Evolutionary conservation across 306 rosid genomes (phyloP), one percentile per base, ranked within the genome.

Genomic region (Quercus glauca): DNA sequence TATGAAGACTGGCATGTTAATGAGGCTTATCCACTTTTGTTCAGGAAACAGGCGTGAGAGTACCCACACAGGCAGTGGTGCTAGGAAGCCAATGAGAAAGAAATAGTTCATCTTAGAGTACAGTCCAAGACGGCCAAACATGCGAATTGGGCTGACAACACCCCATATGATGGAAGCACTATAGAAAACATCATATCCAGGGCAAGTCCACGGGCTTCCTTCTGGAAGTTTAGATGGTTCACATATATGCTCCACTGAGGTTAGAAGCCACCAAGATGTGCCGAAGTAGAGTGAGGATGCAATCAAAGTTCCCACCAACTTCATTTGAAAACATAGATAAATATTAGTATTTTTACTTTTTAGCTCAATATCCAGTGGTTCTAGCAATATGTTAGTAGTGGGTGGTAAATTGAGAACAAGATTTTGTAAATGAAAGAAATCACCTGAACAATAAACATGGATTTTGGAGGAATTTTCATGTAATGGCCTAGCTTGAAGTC

Each of bases 401-500:
- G 45, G 45, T 41, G 45, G 45, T 41, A 12, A 11, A 13, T 76
- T 23, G 17, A 20, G 10, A 43, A 43, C 3, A 28, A 11, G 15
- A 49, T 55, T 56, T 57, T 35, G 14, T 31, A 4, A 23, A 63
- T 17, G 37, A 65, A 15, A 18, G 12, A 9, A 73, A 23, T n/a
- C 84, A 88, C 94, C 94, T 93, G 96, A 11, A 71, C 90, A 4
- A 86, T 4, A 81, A 89, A 94, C 96, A 94, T 91, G 55, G 94
- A 80, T 61, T 80, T 88, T 15, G 96, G 96, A 69, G 98, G 94
- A 68, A 92, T 89, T 79, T 94, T 94, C 97, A 90, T 94, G 73
- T 94, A 94, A 80, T 94, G 98, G 69, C 97, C 97, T 52, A 94
- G 69, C 77, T 90, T 92, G 91, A 94, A 90, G 80, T 90, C 98